Percentiles rank a stretch among this genome's conserved stretches.
These are phyloP conservation scores for Pilaira anomala DNA, from an alignment of 192 early-diverging fungal species.

Conservation along the genomic window DNA sequence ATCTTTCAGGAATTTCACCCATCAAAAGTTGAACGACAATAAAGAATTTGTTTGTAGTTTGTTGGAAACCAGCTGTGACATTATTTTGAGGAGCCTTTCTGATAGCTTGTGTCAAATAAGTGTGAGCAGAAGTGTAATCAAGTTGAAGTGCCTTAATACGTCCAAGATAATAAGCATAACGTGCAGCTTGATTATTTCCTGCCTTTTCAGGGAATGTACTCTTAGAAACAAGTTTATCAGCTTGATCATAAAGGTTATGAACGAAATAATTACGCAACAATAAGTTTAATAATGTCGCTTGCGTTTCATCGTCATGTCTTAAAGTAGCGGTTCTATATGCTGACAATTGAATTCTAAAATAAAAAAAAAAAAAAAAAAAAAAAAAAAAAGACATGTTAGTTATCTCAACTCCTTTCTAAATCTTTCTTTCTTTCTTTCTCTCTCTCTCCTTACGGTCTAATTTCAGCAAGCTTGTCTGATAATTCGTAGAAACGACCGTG, in stretches of 20 bases:
- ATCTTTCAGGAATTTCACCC: constrained; percentile 97
- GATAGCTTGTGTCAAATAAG: constrained; percentile 86
- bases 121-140: constrained; percentile 91
- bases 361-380: background rate
- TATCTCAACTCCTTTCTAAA: constrained; percentile 14
- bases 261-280: constrained; percentile 90
- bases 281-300: constrained; percentile 88
- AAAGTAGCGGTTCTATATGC: constrained; percentile 91
- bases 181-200: constrained; percentile 88
- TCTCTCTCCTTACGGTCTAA: constrained; percentile 71
- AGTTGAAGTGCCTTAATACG: constrained; percentile 98
- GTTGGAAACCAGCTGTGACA: constrained; percentile 91
- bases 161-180: constrained; percentile 96
- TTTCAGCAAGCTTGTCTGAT: constrained; percentile 62
- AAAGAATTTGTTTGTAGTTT: constrained; percentile 83
- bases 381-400: background rate
- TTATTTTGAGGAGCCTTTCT: constrained; percentile 91
- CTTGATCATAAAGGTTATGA: constrained; percentile 96
- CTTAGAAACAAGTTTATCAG: constrained; percentile 94
- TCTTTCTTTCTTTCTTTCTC: background rate
- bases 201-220: constrained; percentile 86
- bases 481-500: constrained; percentile 90
- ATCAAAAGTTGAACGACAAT: constrained; percentile 98
- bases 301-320: constrained; percentile 85
- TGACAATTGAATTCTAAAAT: constrained; percentile 63